These are phyloP conservation scores for Geotrichum candidum DNA, from an alignment of 1,139 yeast genomes.

Conservation along the genomic window DNA sequence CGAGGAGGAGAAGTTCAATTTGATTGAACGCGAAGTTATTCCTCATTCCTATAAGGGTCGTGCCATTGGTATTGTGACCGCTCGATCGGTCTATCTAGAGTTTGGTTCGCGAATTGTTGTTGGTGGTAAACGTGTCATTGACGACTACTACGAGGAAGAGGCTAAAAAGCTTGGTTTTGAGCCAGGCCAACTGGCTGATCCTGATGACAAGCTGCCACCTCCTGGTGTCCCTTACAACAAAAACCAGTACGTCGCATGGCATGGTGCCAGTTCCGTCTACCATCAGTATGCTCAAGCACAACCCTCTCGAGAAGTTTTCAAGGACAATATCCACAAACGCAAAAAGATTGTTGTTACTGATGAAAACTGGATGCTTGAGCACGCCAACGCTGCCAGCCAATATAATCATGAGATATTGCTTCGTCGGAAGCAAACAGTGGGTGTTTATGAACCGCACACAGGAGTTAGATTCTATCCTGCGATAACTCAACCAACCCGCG, in stretches of 20 bases:
- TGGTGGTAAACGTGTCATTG: slow-evolving; percentile 74
- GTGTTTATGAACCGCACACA: slow-evolving; percentile 75
- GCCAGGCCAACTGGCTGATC: slow-evolving; percentile 80
- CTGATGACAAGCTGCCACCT: slow-evolving; percentile 48
- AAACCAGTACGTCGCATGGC: slow-evolving; percentile 50
- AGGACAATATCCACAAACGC: slow-evolving; percentile 25
- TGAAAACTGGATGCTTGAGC: slow-evolving; percentile 82
- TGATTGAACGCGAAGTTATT: slow-evolving; percentile 73
- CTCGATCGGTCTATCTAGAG: slow-evolving; percentile 82
- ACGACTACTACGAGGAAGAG: slow-evolving; percentile 82
- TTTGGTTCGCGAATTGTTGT: slow-evolving; percentile 82
- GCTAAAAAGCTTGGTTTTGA: slow-evolving; percentile 66
- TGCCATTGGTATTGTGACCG: slow-evolving; percentile 83
- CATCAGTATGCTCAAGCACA: slow-evolving; percentile 37
- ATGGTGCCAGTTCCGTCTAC: slow-evolving; percentile 43
- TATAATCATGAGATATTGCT: slow-evolving; percentile 59
- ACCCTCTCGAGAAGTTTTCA: slow-evolving; percentile 31
- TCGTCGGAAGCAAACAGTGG: slow-evolving; percentile 54
- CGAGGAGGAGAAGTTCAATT: slow-evolving; percentile 74
- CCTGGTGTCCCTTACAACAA: slow-evolving; percentile 42
- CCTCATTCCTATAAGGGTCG: slow-evolving; percentile 91
- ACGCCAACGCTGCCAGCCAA: slow-evolving; percentile 67
- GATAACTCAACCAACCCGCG: slow-evolving; percentile 64
- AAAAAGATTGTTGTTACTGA: slow-evolving; percentile 46
- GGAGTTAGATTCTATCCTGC: slow-evolving; percentile 68